Evolutionary conservation across 2,329 filamentous ascomycete genomes (phyloP), one percentile per base, ranked within the genome.

Genomic region (Aspergillus eucalypticola): DNA sequence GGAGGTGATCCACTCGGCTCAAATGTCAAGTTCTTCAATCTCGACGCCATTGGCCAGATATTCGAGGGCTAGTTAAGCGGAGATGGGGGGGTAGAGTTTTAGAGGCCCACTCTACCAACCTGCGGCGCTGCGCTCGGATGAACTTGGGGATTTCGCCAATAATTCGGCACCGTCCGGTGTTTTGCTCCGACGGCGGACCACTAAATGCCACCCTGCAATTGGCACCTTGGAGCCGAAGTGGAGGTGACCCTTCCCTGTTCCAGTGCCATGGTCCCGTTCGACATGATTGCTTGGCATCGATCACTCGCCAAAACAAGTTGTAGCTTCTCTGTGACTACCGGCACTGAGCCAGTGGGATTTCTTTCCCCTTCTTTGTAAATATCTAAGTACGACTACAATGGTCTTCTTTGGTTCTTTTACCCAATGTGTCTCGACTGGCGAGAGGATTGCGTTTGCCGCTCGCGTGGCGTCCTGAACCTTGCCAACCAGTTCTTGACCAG

Each of bases 161-260:
- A 51, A 48, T 39, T 25, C 23, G 38, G 38, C 38, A 54, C 21
- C 17, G 38, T 44, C 38, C 8, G 39, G 42, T 29, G 25, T 54
- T 51, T 49, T 19, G 50, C 48, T 38, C 54, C 25, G 53, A 59
- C 60, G 52, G 60, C 39, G 58, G 54, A 42, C 62, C 46, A 46
- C 17, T 32, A 42, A 38, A 46, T 44, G 39, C 17, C 21, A 10
- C 38, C 13, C 19, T 27, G 29, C 58, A 55, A 57, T 58, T 58
- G 44, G 55, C 42, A 56, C 6, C 27, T 32, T 50, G 56, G 54
- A 63, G 27, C 48, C 56, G 39, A 35, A 46, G 53, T 55, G 53
- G 53, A 29, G 53, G 23, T 25, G 19, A 17, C 23, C 39, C 53
- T 32, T 55, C 27, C 53, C 27, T 21, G 53, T 44, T 32, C 39